Conservation (phyloP, 2,329 filamentous ascomycete species). For the Stagonosporopsis tanaceti region DNA sequence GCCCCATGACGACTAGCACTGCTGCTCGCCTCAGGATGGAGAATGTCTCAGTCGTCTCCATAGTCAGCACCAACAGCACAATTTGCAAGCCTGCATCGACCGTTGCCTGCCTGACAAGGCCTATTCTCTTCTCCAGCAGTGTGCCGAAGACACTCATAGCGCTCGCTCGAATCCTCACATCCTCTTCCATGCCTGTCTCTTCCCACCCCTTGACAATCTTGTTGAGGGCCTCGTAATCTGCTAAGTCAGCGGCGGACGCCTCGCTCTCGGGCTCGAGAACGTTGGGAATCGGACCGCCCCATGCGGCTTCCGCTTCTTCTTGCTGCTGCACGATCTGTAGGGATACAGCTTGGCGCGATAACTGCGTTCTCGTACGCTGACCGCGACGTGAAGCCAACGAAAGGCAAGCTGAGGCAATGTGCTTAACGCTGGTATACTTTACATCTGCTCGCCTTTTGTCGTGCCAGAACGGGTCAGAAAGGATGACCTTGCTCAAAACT, state of each 20-base stretch:
- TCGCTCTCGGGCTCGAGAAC: constrained; percentile 42
- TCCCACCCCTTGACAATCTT: constrained; percentile 73
- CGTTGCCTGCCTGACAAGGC: constrained; percentile 52
- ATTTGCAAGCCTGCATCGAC: constrained; percentile 65
- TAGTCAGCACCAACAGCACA: constrained; percentile 66
- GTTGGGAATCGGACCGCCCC: constrained; percentile 60
- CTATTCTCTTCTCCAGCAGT: constrained; percentile 63
- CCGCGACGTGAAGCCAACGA: constrained; percentile 70
- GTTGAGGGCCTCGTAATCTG: constrained; percentile 60
- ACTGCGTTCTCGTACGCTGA: constrained; percentile 66
- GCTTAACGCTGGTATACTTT: constrained; percentile 19
- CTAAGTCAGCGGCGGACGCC: constrained; percentile 25
- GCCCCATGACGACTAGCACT: constrained; percentile 67
- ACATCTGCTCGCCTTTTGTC: neutral
- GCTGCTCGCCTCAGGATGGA: constrained; percentile 73
- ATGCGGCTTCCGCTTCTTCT: constrained; percentile 61
- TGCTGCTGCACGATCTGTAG: constrained; percentile 59
- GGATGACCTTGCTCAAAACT: constrained; percentile 38
- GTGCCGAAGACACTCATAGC: constrained; percentile 71
- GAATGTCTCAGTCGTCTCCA: constrained; percentile 67
- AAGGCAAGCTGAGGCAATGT: constrained; percentile 66
- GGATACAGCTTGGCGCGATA: constrained; percentile 63
- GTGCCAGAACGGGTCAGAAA: constrained; percentile 31
- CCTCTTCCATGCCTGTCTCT: constrained; percentile 69
- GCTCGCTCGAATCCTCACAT: constrained; percentile 73